Percentiles rank a stretch among this genome's conserved stretches.
phyloP scores from a whole-genome alignment of 139 green algal species.

The Mychonastes homosphaera region DNA sequence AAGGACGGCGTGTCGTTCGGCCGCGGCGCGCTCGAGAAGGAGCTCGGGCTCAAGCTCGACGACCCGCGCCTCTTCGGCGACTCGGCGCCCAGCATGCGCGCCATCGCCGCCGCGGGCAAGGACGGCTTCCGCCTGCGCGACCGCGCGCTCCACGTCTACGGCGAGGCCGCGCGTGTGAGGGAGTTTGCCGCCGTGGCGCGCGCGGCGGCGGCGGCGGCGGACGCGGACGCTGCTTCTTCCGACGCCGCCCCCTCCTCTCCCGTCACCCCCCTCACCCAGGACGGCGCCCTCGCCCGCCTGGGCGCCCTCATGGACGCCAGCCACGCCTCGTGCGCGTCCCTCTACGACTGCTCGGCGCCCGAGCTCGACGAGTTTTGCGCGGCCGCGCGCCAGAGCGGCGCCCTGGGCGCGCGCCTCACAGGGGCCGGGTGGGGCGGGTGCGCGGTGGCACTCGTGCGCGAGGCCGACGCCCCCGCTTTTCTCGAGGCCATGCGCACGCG shows the following conservation, averaged over 20 bases:
- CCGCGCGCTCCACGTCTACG: slow-evolving; percentile 70
- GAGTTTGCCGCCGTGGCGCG: slow-evolving; percentile 59
- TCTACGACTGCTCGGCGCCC: slow-evolving; percentile 84
- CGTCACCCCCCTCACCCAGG: background rate
- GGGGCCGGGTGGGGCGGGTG: slow-evolving; percentile 92
- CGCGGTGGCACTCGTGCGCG: slow-evolving; percentile 67
- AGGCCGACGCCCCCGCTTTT: slow-evolving; percentile 46
- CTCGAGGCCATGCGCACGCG: slow-evolving; percentile 31
- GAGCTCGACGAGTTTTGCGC: slow-evolving; percentile 83
- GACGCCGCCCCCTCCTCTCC: background rate
- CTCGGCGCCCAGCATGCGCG: too few species aligned
- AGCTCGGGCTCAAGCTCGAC: slow-evolving; percentile 40
- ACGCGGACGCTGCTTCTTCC: too few species aligned
- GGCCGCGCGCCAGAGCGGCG: slow-evolving; percentile 45
- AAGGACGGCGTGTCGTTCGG: too few species aligned
- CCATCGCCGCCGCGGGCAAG: slow-evolving; percentile 28
- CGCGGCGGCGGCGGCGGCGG: slow-evolving; percentile 10
- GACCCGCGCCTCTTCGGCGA: slow-evolving; percentile 44
- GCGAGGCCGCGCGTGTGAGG: slow-evolving; percentile 63
- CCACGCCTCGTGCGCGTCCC: slow-evolving; percentile 65
- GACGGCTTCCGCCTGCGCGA: slow-evolving; percentile 60
- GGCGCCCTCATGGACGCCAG: slow-evolving; percentile 77
- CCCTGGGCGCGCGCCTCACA: slow-evolving; percentile 74
- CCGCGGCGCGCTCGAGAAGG: too few species aligned
- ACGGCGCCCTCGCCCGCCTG: slow-evolving; percentile 46